Base-by-base conservation (phyloP, 2,329 filamentous ascomycete species). In the Pestalotiopsis sp. region DNA sequence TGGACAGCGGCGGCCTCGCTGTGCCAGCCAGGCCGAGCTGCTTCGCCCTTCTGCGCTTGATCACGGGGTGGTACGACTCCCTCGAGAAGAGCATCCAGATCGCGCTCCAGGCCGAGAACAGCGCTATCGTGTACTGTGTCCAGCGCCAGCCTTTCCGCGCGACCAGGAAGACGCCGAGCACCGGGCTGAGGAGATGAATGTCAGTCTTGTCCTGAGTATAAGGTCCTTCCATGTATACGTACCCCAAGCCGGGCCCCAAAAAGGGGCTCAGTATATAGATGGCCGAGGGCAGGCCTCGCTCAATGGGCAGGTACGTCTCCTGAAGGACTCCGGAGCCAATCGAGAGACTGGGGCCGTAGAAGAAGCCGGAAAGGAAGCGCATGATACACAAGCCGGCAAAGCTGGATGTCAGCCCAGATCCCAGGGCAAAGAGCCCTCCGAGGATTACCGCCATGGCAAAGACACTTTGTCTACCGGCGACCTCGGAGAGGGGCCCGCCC, bases 401-500 rank as follows among this genome's bases (percentile, higher is more conserved):
- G 39, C 77, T 83, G 25, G 83, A 80, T 0, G 85, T 82, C 41
- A 88, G 82, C 0, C 85, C 88, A 0, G 84, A 83, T 2, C 88
- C 89, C 1, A 90, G 74, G 0, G 84, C 86, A 74, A 91, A 91
- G 0, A 90, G 73, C 2, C 83, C 82, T 3, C 85, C 87, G 0
- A 87, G 72, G 0, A 84, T 82, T 2, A 84, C 75, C 0, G 82
- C 81, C 2, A 80, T 72, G 1, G 84, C 67, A 74, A 88, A 90
- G 31, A 90, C 82, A 2, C 83, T 78, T 25, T 83, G 81, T 1
- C 90, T 81, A 2, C 90, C 90, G 41, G 86, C 78, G 0, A 82
- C 85, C 74, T 92, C 90, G 63, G 86, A 89, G 0, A 90, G 73
- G 0, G 89, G 90, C 0, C 88, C 88, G 11, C 86, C 86, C 14